Evolutionary conservation across 1,284 basidiomycete genomes (phyloP).

Genomic region (Tylopilus orsonianus): DNA sequence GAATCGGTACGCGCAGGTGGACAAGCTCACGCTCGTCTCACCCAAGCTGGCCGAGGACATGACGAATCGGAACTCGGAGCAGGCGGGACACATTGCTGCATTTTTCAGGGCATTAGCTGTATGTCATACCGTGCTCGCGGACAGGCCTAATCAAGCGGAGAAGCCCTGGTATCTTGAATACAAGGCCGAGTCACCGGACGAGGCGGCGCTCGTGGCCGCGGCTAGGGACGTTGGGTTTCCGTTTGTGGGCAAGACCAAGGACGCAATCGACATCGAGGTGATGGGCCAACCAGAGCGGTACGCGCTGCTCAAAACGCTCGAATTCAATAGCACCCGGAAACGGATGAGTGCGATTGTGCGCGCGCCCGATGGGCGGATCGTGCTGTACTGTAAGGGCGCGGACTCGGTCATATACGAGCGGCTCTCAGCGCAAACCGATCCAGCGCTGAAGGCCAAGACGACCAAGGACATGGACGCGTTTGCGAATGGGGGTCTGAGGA

Average conservation of each 20-base stretch:
- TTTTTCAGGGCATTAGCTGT: slow-evolving; percentile 92
- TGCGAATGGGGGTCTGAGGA: slow-evolving; percentile 90
- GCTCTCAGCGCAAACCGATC: slow-evolving; percentile 74
- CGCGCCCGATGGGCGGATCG: slow-evolving; percentile 75
- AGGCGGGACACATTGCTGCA: slow-evolving; percentile 70
- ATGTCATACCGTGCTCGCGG: slow-evolving; percentile 89
- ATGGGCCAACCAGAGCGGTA: slow-evolving; percentile 87
- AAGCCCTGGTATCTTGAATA: slow-evolving; percentile 78
- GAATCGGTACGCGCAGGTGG: slow-evolving; percentile 83
- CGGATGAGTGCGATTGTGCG: slow-evolving; percentile 91
- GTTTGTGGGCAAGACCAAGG: slow-evolving; percentile 78
- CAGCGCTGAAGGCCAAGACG: slow-evolving; percentile 74
- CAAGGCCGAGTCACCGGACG: slow-evolving; percentile 95
- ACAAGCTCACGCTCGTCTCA: slow-evolving; percentile 87
- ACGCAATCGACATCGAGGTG: slow-evolving; percentile 85
- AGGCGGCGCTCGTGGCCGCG: slow-evolving; percentile 89
- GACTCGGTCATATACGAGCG: slow-evolving; percentile 94
- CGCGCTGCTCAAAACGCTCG: slow-evolving; percentile 77
- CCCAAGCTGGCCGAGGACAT: slow-evolving; percentile 82
- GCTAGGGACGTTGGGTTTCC: slow-evolving; percentile 94
- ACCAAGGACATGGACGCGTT: slow-evolving; percentile 88
- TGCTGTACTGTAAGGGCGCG: slow-evolving; percentile 95
- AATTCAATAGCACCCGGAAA: slow-evolving; percentile 93
- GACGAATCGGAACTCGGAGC: slow-evolving; percentile 56
- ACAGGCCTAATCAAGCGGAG: slow-evolving; percentile 63